These are phyloP conservation scores for Acacia acuminata DNA, from an alignment of 306 rosid species.

Conservation along the genomic window DNA sequence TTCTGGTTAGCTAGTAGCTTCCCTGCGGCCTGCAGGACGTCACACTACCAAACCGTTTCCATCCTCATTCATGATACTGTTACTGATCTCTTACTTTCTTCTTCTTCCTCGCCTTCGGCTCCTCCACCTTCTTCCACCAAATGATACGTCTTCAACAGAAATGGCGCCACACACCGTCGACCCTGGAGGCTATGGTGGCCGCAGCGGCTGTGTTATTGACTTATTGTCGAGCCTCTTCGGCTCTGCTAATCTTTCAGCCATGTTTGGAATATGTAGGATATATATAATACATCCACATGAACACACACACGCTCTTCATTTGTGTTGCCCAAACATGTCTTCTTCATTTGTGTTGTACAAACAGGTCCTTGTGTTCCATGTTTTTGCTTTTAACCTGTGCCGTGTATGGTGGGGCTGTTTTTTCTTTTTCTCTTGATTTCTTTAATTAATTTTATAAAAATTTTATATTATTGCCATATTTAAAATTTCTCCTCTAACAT, in stretches of 20 bases:
- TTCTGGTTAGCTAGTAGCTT: no score
- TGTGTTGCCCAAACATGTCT: not conserved
- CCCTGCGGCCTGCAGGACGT: no score
- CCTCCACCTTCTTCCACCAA: no score
- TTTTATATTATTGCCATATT: no score
- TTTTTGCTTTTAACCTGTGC: slow-evolving; percentile 21
- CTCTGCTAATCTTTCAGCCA: slow-evolving; percentile 34
- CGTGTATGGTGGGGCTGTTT: slow-evolving; percentile 25
- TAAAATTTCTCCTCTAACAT: no score
- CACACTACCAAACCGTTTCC: no score
- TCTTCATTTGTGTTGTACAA: not conserved
- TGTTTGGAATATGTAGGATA: not conserved
- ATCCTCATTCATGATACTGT: no score
- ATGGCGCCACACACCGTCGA: no score
- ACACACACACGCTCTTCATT: not conserved
- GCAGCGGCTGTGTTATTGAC: not conserved
- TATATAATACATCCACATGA: not conserved
- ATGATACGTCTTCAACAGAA: no score
- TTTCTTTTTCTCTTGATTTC: not conserved
- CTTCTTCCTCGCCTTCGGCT: no score
- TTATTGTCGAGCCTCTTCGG: slow-evolving; percentile 18
- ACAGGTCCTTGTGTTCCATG: slow-evolving; percentile 28
- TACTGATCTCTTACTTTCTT: no score
- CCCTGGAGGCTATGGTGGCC: not conserved
- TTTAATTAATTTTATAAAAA: not conserved